Base-by-base conservation (phyloP, 139 green algal genomes). In the Astrephomene gubernaculifera region DNA sequence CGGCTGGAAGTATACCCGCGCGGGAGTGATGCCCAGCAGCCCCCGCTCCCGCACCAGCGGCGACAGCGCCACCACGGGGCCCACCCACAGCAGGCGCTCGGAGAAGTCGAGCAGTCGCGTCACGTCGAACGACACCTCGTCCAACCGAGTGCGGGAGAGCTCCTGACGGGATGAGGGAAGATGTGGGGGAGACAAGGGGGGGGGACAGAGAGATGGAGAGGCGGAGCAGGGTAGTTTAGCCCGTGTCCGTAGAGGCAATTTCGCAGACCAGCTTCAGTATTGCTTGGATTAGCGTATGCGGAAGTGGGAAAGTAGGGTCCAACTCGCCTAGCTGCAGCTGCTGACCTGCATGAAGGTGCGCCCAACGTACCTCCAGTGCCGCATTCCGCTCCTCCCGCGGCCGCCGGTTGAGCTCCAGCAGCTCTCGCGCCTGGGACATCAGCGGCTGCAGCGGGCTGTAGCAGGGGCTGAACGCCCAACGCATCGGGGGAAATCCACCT, bases 1-100 rank as follows among this genome's bases (percentile, higher is more conserved):
- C 2, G 95, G 96, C 86, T 98, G 95, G 87, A 97, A 96, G 92
- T 98, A 98, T 12, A 98, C 60, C 1, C 96, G 87, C 52, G 75
- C 38, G 61, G 93, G 83, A 0, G 92, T 98, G 41, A 98, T 71
- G 17, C 93, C 94, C 87, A 98, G 87, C 17, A 90, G 88, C 27
- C 96, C 95, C 0, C 85, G 85, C 91, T 97, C 89, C 24, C 92
- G 82, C 54, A 96, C 89, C 80, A 96, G 87, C 24, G 93, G 93
- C 33, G 81, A 92, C 31, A 92, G 79, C 80, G 92, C 86, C 73
- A 85, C 2, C n/a, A 61, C 54, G 8, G 90, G 79, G 41, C 85
- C 85, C 70, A 94, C 87, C 57, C 89, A 88, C 49, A 91, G 38
- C 27, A 97, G 71, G 41, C 79, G 87, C 88, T 98, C 82, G 60